Evolutionary conservation across 1,284 basidiomycete genomes (phyloP), one percentile per base, ranked within the genome.

Genomic region (Moesziomyces parantarcticus): DNA sequence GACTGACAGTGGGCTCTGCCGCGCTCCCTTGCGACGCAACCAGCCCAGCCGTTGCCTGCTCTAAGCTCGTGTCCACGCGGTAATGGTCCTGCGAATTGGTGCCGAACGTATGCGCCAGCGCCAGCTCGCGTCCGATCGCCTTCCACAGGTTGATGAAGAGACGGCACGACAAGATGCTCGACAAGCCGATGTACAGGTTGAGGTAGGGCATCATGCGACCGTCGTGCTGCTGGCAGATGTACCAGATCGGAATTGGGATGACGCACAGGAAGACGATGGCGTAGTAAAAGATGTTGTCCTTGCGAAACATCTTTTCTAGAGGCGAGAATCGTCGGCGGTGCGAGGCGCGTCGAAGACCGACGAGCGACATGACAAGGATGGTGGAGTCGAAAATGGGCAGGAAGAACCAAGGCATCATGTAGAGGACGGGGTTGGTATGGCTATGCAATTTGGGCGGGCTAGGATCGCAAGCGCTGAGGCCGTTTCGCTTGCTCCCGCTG

Each of bases 131-230:
- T 5, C 71, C 71, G 25, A 74, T 74, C 16, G 71, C 71, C 55
- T 74, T 74, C 71, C 71, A 74, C 14, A 74, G 44, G 34, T 74
- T 74, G 61, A 74, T 69, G 21, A 74, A 74, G 41, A 74, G 51
- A 9, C 71, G 53, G 23, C 71, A 74, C 9, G 71, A 74, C 14
- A 74, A 34, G 40, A 69, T 58, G 47, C 71, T 74, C 34, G 71
- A 68, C 0, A 74, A 42, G 6, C 58, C 65, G n/a, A 74, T 62
- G 65, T 74, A 69, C 5, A 74, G 49, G 26, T 69, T 74, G 58
- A 68, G 65, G 21, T 74, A 74, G 16, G 71, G 65, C 71, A 63
- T 64, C 65, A 74, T 68, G 20, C 65, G 40, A 7, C 71, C 71
- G 23, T 74, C 71, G 23, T 50, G 50, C 20, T 59, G 45, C 34